Percentiles rank a stretch among this genome's conserved stretches.
These are phyloP conservation scores for Pythium periplocum DNA, from an alignment of 352 stramenopile species.

Conservation along the genomic window DNA sequence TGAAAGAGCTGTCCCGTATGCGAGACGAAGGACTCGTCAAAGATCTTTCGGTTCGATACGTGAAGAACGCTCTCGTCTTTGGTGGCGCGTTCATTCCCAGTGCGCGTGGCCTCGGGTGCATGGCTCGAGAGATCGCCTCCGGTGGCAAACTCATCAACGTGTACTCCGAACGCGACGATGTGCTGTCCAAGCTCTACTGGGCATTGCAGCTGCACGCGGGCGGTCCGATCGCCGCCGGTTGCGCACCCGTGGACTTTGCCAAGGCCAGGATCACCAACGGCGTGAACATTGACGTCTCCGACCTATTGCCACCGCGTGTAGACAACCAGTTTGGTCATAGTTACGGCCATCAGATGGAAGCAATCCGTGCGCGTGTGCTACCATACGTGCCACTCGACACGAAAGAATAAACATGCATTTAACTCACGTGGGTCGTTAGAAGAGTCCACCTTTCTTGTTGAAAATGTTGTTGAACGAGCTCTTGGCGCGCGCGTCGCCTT, in stretches of 20 bases:
- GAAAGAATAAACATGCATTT: background rate
- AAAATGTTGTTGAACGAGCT: conserved; percentile 74
- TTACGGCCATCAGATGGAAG: conserved; percentile 67
- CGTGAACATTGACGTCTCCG: conserved; percentile 70
- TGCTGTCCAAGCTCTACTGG: conserved; percentile 77
- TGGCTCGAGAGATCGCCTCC: conserved; percentile 30
- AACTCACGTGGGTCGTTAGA: conserved; percentile 5
- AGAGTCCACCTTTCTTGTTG: conserved; percentile 32
- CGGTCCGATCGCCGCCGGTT: conserved; percentile 44
- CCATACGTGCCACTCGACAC: conserved; percentile 28
- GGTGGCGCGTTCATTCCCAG: conserved; percentile 60
- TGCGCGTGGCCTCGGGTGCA: conserved; percentile 24
- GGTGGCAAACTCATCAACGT: conserved; percentile 71
- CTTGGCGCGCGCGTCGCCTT: conserved; percentile 47
- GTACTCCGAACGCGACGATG: conserved; percentile 64
- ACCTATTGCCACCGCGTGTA: conserved; percentile 46
- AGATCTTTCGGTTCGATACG: conserved; percentile 11
- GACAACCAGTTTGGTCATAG: conserved; percentile 78
- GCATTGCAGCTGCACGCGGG: conserved; percentile 43
- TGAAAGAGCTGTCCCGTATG: conserved; percentile 62
- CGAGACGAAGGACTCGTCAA: conserved; percentile 10
- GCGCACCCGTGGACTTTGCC: conserved; percentile 25
- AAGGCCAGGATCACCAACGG: conserved; percentile 9
- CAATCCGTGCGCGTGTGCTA: conserved; percentile 41
- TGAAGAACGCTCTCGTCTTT: conserved; percentile 63